These are phyloP conservation scores for Claviceps sp. DNA, from an alignment of 2,329 filamentous ascomycete species.

Conservation along the genomic window DNA sequence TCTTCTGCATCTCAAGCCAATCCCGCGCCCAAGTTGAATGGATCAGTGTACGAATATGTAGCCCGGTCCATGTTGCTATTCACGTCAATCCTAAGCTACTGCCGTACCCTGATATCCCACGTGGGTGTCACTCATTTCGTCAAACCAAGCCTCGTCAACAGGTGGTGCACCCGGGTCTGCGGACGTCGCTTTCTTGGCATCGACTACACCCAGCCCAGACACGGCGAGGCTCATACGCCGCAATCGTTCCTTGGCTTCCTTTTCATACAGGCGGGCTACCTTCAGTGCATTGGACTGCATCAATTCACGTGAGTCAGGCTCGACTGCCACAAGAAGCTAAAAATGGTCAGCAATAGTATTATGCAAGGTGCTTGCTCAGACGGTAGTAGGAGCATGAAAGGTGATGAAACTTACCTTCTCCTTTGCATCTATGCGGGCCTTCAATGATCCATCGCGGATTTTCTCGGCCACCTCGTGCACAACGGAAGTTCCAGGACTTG, in stretches of 20 bases:
- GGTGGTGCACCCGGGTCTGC: conserved; percentile 5
- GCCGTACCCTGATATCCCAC: background rate
- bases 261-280: conserved; percentile 58
- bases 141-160: conserved; percentile 22
- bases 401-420: conserved; percentile 41
- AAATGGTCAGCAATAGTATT: background rate
- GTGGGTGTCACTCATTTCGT: conserved; percentile 11
- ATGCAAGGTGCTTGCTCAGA: too few relatives aligned
- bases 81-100: conserved; percentile 6
- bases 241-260: conserved; percentile 62
- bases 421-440: conserved; percentile 75
- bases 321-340: conserved; percentile 59
- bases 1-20: background rate
- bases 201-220: conserved; percentile 56
- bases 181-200: conserved; percentile 11
- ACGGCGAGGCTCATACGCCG: conserved; percentile 63
- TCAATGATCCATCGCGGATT: conserved; percentile 58
- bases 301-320: conserved; percentile 49
- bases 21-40: background rate
- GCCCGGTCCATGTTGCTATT: background rate
- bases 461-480: conserved; percentile 64
- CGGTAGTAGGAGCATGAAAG: background rate
- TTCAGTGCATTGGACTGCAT: conserved; percentile 60
- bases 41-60: background rate
- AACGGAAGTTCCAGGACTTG: conserved; percentile 45